phyloP scores from a whole-genome alignment of 257 asterid genomes.

The Parsonsia alboflavescens region DNA sequence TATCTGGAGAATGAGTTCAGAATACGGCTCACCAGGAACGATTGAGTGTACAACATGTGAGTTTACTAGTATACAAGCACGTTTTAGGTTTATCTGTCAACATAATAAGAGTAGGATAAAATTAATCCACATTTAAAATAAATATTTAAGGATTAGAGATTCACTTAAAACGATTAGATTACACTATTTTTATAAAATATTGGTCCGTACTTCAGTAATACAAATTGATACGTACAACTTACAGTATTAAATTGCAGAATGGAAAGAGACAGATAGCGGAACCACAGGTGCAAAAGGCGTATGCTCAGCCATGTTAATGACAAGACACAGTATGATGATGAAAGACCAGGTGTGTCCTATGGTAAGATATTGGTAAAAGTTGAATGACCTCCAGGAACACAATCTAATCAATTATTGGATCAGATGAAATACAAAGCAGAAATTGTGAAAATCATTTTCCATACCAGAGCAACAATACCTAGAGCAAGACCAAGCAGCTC shows the following conservation, averaged over 20 bases:
- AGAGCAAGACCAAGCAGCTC: slow-evolving; percentile 88
- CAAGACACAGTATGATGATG: slow-evolving; percentile 63
- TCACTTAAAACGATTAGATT: neutral
- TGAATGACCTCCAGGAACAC: neutral
- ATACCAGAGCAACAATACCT: slow-evolving; percentile 82
- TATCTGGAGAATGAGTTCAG: slow-evolving; percentile 2
- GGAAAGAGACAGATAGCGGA: slow-evolving; percentile 84
- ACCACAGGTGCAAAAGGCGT: slow-evolving; percentile 90
- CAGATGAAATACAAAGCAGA: neutral
- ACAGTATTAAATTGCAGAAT: slow-evolving; percentile 81
- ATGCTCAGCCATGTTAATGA: slow-evolving; percentile 61
- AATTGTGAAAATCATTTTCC: slow-evolving; percentile 13
- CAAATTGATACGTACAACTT: slow-evolving; percentile 20
- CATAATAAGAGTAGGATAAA: slow-evolving; percentile 18
- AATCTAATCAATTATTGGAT: neutral
- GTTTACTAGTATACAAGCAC: slow-evolving; percentile 86
- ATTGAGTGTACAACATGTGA: slow-evolving; percentile 49
- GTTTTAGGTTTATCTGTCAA: slow-evolving; percentile 90
- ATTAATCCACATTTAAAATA: neutral
- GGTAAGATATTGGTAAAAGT: slow-evolving; percentile 29
- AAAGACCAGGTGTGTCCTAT: slow-evolving; percentile 74
- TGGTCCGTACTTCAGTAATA: slow-evolving; percentile 4
- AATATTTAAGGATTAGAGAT: slow-evolving; percentile 2
- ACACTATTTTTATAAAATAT: neutral
- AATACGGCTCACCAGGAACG: slow-evolving; percentile 57